phyloP scores from a whole-genome alignment of 1,139 yeast species.

The Candida sp. region DNA sequence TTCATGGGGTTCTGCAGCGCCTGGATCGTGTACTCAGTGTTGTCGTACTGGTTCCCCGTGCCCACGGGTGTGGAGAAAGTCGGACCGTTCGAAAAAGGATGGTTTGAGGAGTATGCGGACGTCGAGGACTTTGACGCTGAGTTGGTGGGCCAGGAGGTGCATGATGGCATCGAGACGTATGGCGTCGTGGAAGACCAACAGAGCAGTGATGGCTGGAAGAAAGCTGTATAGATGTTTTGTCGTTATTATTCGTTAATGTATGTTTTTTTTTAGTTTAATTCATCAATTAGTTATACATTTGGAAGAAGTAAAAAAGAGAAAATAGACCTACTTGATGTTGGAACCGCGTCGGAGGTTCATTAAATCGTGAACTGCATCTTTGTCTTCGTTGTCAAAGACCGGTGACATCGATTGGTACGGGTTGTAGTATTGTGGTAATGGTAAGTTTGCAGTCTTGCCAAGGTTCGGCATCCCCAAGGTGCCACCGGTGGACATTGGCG shows the following conservation, averaged over 20 bases:
- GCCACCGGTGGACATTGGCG: not conserved
- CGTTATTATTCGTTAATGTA: not conserved
- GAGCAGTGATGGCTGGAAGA: not conserved
- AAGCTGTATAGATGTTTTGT: not conserved
- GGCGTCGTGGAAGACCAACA: not conserved
- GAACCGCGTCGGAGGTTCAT: constrained; percentile 13
- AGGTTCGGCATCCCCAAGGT: not conserved
- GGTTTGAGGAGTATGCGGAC: constrained; percentile 65
- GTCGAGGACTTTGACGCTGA: constrained; percentile 68
- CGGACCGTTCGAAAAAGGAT: constrained; percentile 55
- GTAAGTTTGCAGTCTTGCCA: not conserved
- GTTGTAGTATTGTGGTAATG: constrained; percentile 5
- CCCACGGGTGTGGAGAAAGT: constrained; percentile 56
- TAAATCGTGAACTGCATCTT: constrained; percentile 15
- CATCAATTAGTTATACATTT: not conserved
- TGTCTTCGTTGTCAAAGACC: constrained; percentile 3
- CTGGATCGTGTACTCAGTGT: constrained; percentile 48
- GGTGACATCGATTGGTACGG: constrained; percentile 5
- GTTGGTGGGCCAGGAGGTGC: constrained; percentile 35
- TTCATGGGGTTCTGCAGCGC: constrained; percentile 75
- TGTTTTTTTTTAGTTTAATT: not conserved
- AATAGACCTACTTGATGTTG: not conserved
- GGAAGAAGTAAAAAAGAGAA: not conserved
- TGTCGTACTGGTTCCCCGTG: constrained; percentile 61
- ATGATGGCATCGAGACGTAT: constrained; percentile 22